phyloP scores from a whole-genome alignment of 768 basidiomycete species.

The Rhizopogon rudus region DNA sequence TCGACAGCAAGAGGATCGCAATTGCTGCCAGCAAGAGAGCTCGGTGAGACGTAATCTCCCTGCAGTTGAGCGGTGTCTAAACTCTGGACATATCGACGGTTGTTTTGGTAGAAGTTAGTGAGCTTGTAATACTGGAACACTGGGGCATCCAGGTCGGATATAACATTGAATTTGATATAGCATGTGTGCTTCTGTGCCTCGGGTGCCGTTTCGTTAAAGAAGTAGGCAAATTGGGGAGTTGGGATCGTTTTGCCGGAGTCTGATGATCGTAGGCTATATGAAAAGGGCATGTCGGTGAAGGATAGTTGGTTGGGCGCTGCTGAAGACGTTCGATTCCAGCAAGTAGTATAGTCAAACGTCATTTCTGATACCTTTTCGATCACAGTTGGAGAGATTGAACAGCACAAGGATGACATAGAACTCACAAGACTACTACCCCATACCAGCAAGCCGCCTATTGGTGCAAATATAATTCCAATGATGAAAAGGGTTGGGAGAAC shows the following conservation, averaged over 20 bases:
- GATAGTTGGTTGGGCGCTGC: constrained; percentile 25
- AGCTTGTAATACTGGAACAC: constrained; percentile 96
- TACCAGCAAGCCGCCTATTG: constrained; percentile 90
- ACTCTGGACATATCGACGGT: constrained; percentile 95
- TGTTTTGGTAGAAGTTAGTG: constrained; percentile 97
- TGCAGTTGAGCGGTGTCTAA: constrained; percentile 79
- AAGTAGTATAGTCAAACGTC: constrained; percentile 92
- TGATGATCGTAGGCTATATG: constrained; percentile 60
- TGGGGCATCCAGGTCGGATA: constrained; percentile 63
- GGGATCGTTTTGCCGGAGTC: constrained; percentile 40
- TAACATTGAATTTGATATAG: constrained; percentile 76
- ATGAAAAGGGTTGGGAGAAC: constrained; percentile 96
- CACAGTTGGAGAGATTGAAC: background rate
- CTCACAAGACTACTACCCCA: constrained; percentile 77
- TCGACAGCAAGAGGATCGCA: constrained; percentile 82
- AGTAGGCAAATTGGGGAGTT: constrained; percentile 73
- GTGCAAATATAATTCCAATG: constrained; percentile 91
- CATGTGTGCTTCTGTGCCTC: constrained; percentile 56
- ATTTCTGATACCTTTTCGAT: constrained; percentile 76
- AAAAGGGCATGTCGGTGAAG: constrained; percentile 57
- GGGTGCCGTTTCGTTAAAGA: constrained; percentile 42
- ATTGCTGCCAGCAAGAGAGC: constrained; percentile 58
- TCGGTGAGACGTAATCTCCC: constrained; percentile 53
- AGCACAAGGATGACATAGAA: constrained; percentile 10
- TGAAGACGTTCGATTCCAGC: constrained; percentile 56